Evolutionary conservation across 2,329 filamentous ascomycete genomes (phyloP).

Genomic region (Botrytis sinoallii): DNA sequence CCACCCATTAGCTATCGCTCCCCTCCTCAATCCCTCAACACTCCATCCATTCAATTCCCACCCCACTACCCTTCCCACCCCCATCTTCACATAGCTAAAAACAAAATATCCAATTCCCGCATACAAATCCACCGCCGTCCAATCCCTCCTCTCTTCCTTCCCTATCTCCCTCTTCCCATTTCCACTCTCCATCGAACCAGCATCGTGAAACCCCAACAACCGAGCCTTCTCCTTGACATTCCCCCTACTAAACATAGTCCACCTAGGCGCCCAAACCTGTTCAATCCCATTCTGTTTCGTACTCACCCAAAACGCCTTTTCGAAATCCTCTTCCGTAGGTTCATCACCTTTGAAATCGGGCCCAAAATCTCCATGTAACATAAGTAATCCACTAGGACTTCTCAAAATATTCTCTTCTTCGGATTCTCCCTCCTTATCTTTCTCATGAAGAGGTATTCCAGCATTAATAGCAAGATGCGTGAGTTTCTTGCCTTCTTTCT

Average conservation of each 20-base stretch:
- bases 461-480: slow-evolving; percentile 61
- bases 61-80: slow-evolving; percentile 67
- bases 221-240: slow-evolving; percentile 88
- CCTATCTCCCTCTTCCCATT: slow-evolving; percentile 10
- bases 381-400: slow-evolving; percentile 65
- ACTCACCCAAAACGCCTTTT: slow-evolving; percentile 71
- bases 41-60: slow-evolving; percentile 93
- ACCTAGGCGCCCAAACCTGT: slow-evolving; percentile 83
- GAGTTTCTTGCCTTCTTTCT: slow-evolving; percentile 42
- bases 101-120: slow-evolving; percentile 93
- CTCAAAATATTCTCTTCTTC: slow-evolving; percentile 66
- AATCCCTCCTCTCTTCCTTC: slow-evolving; percentile 18
- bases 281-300: slow-evolving; percentile 74
- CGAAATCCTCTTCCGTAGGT: slow-evolving; percentile 52
- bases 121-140: slow-evolving; percentile 71
- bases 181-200: not conserved
- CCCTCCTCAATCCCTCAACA: slow-evolving; percentile 76
- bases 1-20: slow-evolving; percentile 69
- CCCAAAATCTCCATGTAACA: slow-evolving; percentile 74
- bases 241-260: slow-evolving; percentile 92
- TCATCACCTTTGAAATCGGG: slow-evolving; percentile 37
- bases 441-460: slow-evolving; percentile 52
- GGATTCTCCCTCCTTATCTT: slow-evolving; percentile 18
- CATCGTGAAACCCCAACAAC: slow-evolving; percentile 54
- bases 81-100: slow-evolving; percentile 74